These are phyloP conservation scores for Somion occarium DNA, from an alignment of 1,284 basidiomycete species.

Conservation along the genomic window DNA sequence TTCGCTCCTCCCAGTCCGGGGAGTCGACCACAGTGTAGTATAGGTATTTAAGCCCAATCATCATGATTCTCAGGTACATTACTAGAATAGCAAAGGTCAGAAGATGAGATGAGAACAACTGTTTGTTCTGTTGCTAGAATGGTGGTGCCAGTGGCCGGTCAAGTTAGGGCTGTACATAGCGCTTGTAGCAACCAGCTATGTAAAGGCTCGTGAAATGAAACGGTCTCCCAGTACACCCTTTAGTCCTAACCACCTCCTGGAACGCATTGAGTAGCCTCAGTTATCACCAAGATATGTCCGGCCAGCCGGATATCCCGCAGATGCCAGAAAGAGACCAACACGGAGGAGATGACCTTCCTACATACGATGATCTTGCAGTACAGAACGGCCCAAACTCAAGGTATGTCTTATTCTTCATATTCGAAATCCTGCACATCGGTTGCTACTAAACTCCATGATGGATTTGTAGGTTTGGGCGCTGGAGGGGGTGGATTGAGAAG, in stretches of 20 bases:
- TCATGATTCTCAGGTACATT: no score
- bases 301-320: constrained; percentile 18
- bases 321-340: constrained; percentile 52
- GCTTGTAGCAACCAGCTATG: constrained; percentile 1
- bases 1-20: no score
- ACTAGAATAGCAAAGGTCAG: no score
- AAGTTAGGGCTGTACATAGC: background rate
- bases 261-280: background rate
- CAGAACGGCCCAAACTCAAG: constrained; percentile 76
- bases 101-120: no score
- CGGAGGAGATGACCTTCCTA: constrained; percentile 62
- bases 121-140: no score
- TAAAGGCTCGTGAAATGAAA: background rate
- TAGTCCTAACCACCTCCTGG: background rate
- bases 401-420: constrained; percentile 28
- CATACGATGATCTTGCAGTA: constrained; percentile 69
- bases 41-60: no score
- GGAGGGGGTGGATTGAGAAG: constrained; percentile 83
- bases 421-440: background rate
- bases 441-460: background rate
- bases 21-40: no score
- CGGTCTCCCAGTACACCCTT: background rate
- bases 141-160: background rate
- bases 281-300: constrained; percentile 14
- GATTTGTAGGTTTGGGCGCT: constrained; percentile 66